Base-by-base conservation (phyloP, 805 yeast genomes). In the Zygosaccharomyces bisporus region DNA sequence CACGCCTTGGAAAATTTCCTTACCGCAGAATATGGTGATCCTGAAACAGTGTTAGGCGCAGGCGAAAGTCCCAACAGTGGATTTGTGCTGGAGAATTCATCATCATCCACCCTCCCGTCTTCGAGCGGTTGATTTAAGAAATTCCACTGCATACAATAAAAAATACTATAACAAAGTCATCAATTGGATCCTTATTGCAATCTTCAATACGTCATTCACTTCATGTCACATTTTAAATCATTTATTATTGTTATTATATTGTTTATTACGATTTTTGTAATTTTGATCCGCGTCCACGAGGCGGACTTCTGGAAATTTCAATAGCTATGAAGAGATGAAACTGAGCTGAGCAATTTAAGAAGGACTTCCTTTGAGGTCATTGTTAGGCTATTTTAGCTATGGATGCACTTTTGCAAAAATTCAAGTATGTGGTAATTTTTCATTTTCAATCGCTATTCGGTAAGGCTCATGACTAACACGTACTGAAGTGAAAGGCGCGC, bases 1-100 rank as follows among this genome's bases (percentile, higher is more conserved):
- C 49, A 51, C 6, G 47, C 54, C 4, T 34, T 61, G 23, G 49
- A 49, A 25, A 54, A 51, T 23, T 50, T 51, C 36, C 41, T 49
- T 17, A 36, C 44, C 13, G 23, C 34, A 6, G 51, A 41, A 32
- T 49, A 47, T 14, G 47, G 45, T 20, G 44, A 44, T 25, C 35
- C 47, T 16, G 45, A 36, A 13, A 39, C 39, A 19, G 43, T 31
- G 6, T 27, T 45, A 6, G 32, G 20, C 9, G 35, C 32, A 18
- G 31, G 41, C 13, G 41, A 38, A 21, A 42, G 21, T 3, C n/a
- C 35, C 14, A 23, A 37, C 10, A 14, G 39, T 14, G 27, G 24
- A 23, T 40, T 23, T 21, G 6, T 42, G 20, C 36, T 38, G 17
- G 37, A 34, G 14, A 44, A 27, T 4, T 33, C 39, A 7, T 45